Conservation (phyloP, 345 rosid genomes). For the Anacardium occidentale region DNA sequence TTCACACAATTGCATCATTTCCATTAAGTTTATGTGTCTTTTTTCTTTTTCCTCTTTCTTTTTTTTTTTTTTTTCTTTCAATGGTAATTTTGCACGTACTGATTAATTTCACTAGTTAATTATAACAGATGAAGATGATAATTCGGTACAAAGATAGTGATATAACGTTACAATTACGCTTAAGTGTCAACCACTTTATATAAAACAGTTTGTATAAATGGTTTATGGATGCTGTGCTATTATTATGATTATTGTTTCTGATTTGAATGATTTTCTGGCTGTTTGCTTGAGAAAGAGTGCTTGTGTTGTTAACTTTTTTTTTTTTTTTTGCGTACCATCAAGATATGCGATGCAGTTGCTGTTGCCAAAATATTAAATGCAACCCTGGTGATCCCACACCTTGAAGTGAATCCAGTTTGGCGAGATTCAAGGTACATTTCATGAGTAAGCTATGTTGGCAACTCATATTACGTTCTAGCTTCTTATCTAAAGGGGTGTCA, state of each 20-base stretch:
- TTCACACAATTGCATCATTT: background rate
- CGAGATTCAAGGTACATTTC: slow-evolving; percentile 86
- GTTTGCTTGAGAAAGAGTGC: background rate
- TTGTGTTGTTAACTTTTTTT: slow-evolving; percentile 10
- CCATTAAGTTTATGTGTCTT: background rate
- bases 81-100: too few relatives aligned
- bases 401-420: slow-evolving; percentile 98
- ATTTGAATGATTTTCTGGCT: background rate
- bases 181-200: too few relatives aligned
- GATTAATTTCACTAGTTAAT: too few relatives aligned
- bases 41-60: too few relatives aligned
- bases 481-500: background rate
- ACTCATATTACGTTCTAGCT: background rate
- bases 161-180: too few relatives aligned
- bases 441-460: slow-evolving; percentile 21
- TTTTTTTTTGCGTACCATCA: slow-evolving; percentile 12
- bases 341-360: slow-evolving; percentile 99
- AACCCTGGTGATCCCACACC: slow-evolving; percentile 84
- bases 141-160: too few relatives aligned
- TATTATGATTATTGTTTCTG: background rate
- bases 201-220: too few relatives aligned
- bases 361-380: slow-evolving; percentile 88
- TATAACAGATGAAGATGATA: too few relatives aligned
- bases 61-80: too few relatives aligned
- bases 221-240: too few relatives aligned